Percentiles rank a stretch among this genome's conserved stretches.
These are phyloP conservation scores for Crucibulum laeve DNA, from an alignment of 768 basidiomycete species.

Conservation along the genomic window DNA sequence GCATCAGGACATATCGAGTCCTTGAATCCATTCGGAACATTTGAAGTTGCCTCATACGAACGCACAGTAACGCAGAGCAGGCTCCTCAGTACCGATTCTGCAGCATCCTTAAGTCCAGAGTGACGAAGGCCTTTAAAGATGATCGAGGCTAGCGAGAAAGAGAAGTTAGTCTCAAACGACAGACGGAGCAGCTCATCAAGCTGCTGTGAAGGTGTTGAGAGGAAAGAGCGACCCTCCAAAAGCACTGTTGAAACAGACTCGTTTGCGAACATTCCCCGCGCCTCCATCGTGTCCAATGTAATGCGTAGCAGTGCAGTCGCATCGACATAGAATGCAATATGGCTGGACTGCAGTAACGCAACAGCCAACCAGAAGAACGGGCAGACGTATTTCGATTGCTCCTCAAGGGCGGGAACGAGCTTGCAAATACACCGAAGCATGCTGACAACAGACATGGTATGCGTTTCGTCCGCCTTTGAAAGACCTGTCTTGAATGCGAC, in stretches of 20 bases:
- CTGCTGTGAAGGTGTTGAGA: slow-evolving; percentile 68
- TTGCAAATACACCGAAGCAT: slow-evolving; percentile 86
- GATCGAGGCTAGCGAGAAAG: slow-evolving; percentile 76
- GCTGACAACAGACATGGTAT: slow-evolving; percentile 71
- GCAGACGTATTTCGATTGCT: slow-evolving; percentile 66
- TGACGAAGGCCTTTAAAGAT: slow-evolving; percentile 86
- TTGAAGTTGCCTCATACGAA: slow-evolving; percentile 24
- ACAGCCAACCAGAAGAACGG: slow-evolving; percentile 88
- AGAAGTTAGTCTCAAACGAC: slow-evolving; percentile 75
- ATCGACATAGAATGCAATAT: slow-evolving; percentile 65
- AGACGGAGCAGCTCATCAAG: slow-evolving; percentile 71
- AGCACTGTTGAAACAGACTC: slow-evolving; percentile 51
- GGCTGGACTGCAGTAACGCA: slow-evolving; percentile 74
- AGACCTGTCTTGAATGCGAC: slow-evolving; percentile 80
- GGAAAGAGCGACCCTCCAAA: slow-evolving; percentile 54
- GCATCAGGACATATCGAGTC: slow-evolving; percentile 53
- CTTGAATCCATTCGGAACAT: slow-evolving; percentile 30
- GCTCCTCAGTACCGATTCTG: slow-evolving; percentile 57
- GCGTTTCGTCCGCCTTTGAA: slow-evolving; percentile 59
- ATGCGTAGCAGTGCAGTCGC: slow-evolving; percentile 64
- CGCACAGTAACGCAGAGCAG: slow-evolving; percentile 59
- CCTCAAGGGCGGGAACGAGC: slow-evolving; percentile 65
- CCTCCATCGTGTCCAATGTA: slow-evolving; percentile 60
- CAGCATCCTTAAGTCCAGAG: slow-evolving; percentile 54
- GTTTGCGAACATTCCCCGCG: slow-evolving; percentile 52